Conservation (phyloP, 1,284 basidiomycete species). For the Trichosporon faecale region DNA sequence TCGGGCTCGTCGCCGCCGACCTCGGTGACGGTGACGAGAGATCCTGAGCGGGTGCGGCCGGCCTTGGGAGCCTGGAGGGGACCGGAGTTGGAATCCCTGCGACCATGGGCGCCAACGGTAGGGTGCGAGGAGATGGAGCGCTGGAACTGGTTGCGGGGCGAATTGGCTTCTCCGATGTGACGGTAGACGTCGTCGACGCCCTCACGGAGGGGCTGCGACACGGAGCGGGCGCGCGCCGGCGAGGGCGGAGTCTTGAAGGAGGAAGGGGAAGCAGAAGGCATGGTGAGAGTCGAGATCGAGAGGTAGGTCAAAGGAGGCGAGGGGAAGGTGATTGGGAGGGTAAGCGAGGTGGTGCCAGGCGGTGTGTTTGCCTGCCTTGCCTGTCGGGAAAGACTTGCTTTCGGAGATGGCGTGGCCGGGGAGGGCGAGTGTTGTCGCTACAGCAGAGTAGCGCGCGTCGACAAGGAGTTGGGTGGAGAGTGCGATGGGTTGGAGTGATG, state of each 20-base stretch:
- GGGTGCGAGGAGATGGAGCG: constrained; percentile 19
- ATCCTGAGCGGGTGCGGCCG: constrained; percentile 25
- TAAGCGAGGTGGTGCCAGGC: neutral
- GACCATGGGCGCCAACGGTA: constrained; percentile 14
- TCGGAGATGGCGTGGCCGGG: neutral
- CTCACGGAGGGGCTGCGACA: constrained; percentile 48
- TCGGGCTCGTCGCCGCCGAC: constrained; percentile 74
- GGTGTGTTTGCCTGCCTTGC: neutral
- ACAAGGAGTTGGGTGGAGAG: neutral
- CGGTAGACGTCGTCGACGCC: constrained; percentile 35
- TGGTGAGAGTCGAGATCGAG: constrained; percentile 12
- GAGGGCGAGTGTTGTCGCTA: neutral
- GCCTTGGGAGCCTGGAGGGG: constrained; percentile 7
- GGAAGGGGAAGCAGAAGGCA: constrained; percentile 23
- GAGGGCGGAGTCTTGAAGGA: constrained; percentile 37
- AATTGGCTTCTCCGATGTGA: constrained; percentile 9
- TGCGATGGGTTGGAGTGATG: neutral
- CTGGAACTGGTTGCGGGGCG: constrained; percentile 16
- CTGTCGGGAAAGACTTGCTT: neutral
- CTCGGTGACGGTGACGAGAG: constrained; percentile 79
- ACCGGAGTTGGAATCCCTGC: constrained; percentile 5
- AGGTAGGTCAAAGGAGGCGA: neutral
- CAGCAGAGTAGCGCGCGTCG: neutral
- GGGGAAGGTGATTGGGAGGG: neutral
- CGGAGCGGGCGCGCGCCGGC: constrained; percentile 42